Base-by-base conservation (phyloP, 768 basidiomycete genomes). In the Russula sp. region DNA sequence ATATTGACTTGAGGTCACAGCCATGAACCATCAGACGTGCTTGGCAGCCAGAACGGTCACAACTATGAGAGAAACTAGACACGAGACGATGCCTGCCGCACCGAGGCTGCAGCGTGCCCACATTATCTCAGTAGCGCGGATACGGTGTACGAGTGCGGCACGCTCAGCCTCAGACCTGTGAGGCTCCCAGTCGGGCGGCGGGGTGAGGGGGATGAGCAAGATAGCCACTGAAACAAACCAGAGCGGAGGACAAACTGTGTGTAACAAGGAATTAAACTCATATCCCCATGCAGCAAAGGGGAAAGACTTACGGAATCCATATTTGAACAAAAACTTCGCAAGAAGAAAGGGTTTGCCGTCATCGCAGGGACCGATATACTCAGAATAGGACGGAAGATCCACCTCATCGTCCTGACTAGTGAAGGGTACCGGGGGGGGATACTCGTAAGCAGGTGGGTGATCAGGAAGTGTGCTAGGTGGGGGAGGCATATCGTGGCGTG, bases 251-350 rank as follows among this genome's bases (percentile, higher is more conserved):
- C 79, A 81, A 56, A 81, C 80, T 80, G 65, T 16, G 40, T 1
- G 40, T 9, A 2, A 64, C 16, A 61, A 34, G 54, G 39, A 56
- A 20, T 10, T 37, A 34, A 56, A 58, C 40, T 57, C 55, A 40
- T 3, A 47, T 20, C 50, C n/a, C 20, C 20, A 7, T 6, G 1
- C 8, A 34, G 34, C 16, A 6, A 44, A 50, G 45, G n/a, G 7
- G 55, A 8, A 47, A 63, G 42, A 76, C 81, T 70, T 65, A 82
- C 81, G 34, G 68, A 82, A 82, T 27, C 81, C 81, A 34, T 76
- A 79, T 63, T 76, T 79, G 75, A 82, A 82, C 44, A 82, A 73
- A 66, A 78, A 77, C 70, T 71, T 75, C 1, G 79, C 80, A 60
- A 82, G 76, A 48, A 80, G 80, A 44, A 70, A 65, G 35, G 77